Evolutionary conservation across 768 basidiomycete genomes (phyloP).

Genomic region (Hortiboletus flavorubellus): DNA sequence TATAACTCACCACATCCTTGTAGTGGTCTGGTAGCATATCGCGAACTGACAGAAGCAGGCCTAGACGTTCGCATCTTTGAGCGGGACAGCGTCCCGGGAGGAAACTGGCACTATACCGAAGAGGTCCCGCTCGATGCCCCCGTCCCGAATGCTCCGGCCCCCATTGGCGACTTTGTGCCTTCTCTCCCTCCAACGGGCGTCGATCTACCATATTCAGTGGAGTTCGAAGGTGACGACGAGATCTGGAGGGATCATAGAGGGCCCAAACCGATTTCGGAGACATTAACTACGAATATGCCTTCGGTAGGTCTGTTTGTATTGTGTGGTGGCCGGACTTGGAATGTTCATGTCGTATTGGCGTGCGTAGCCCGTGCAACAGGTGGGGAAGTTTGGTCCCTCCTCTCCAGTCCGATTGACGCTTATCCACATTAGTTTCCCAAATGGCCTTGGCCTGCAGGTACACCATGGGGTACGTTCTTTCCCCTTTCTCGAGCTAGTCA

Average conservation of each 20-base stretch:
- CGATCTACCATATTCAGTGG: not conserved
- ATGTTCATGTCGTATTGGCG: no score
- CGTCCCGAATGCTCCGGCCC: not conserved
- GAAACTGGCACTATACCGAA: not conserved
- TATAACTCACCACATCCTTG: not conserved
- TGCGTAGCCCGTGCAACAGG: not conserved
- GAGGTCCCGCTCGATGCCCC: not conserved
- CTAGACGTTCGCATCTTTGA: not conserved
- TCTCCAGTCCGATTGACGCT: not conserved
- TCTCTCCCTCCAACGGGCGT: not conserved
- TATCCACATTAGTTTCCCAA: not conserved
- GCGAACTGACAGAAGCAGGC: not conserved
- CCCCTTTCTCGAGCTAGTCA: no score
- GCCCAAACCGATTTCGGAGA: not conserved
- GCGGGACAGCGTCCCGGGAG: not conserved
- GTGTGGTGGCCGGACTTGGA: no score
- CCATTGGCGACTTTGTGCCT: not conserved
- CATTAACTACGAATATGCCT: not conserved
- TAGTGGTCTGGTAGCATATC: not conserved
- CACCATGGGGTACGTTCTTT: constrained; percentile 6
- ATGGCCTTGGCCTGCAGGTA: constrained; percentile 14
- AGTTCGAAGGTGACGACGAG: not conserved
- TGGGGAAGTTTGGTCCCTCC: not conserved
- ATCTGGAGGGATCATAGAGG: not conserved
- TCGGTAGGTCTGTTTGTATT: not conserved